phyloP scores from a whole-genome alignment of 495 filamentous ascomycete species.

The Trichoderma gamsii region DNA sequence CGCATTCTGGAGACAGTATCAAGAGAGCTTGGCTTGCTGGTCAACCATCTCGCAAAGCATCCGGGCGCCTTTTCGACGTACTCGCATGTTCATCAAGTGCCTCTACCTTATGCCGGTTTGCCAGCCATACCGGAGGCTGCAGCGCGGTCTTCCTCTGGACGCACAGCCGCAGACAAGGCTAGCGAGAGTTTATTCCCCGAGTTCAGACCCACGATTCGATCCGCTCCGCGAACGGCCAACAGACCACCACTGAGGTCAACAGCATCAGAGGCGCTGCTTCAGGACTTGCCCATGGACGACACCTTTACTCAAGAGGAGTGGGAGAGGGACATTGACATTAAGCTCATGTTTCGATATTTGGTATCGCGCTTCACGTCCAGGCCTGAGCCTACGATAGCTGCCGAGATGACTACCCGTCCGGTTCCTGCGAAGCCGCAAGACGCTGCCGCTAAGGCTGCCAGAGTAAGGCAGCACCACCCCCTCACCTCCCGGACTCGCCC shows the following conservation, averaged over 20 bases:
- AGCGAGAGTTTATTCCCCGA: slow-evolving; percentile 27
- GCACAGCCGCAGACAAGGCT: slow-evolving; percentile 20
- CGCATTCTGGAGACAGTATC: slow-evolving; percentile 77
- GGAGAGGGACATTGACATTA: slow-evolving; percentile 79
- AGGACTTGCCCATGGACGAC: slow-evolving; percentile 17
- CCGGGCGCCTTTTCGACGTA: slow-evolving; percentile 78
- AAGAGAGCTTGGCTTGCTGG: slow-evolving; percentile 74
- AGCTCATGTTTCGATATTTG: slow-evolving; percentile 83
- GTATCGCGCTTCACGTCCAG: slow-evolving; percentile 59
- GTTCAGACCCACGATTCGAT: slow-evolving; percentile 44
- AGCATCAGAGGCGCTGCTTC: slow-evolving; percentile 20
- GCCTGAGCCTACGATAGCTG: slow-evolving; percentile 29
- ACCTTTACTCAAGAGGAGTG: slow-evolving; percentile 66
- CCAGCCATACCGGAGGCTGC: slow-evolving; percentile 47
- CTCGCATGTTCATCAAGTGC: slow-evolving; percentile 43
- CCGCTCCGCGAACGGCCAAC: slow-evolving; percentile 25
- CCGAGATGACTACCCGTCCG: slow-evolving; percentile 37
- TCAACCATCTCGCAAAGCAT: slow-evolving; percentile 71
- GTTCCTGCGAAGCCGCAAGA: slow-evolving; percentile 53
- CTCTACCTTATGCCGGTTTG: slow-evolving; percentile 51
- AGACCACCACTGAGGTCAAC: slow-evolving; percentile 22
- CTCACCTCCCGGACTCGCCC: slow-evolving; percentile 56
- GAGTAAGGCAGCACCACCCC: slow-evolving; percentile 81
- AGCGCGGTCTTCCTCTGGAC: slow-evolving; percentile 19
- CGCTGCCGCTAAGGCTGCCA: slow-evolving; percentile 66